These are phyloP conservation scores for Quillaja saponaria DNA, from an alignment of 306 rosid genomes.

Conservation along the genomic window DNA sequence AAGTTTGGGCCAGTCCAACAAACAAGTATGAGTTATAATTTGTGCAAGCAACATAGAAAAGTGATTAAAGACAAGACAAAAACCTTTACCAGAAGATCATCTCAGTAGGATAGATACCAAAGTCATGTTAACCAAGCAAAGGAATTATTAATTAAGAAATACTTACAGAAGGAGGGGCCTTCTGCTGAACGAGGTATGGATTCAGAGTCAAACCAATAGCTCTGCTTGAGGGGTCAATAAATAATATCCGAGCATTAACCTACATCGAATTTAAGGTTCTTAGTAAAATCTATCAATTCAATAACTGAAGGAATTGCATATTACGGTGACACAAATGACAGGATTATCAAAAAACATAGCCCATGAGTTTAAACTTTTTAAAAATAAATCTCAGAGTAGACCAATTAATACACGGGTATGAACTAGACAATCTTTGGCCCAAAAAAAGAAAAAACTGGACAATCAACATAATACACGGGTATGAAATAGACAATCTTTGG, in stretches of 20 bases:
- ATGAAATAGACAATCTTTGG: no score
- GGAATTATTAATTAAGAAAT: background rate
- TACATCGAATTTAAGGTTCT: slow-evolving; percentile 35
- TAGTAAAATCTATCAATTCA: slow-evolving; percentile 1
- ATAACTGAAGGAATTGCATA: slow-evolving; percentile 2
- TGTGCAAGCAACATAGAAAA: no score
- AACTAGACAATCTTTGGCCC: slow-evolving; percentile 24
- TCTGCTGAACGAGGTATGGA: slow-evolving; percentile 83
- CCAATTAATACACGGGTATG: slow-evolving; percentile 5
- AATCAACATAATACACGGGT: no score
- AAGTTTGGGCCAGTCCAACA: no score
- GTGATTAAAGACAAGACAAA: no score
- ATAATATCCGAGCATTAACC: slow-evolving; percentile 85
- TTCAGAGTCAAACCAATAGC: slow-evolving; percentile 94
- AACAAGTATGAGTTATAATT: no score
- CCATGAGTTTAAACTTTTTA: background rate
- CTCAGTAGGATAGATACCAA: no score
- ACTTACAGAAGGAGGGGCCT: slow-evolving; percentile 79
- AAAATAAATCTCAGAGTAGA: slow-evolving; percentile 5
- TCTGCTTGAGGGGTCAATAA: slow-evolving; percentile 86
- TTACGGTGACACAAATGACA: slow-evolving; percentile 21
- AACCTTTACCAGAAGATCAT: no score
- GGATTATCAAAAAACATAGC: slow-evolving; percentile 8
- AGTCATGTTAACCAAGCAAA: no score
- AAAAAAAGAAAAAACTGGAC: background rate